Conservation (phyloP, 116 monocot genomes). For the Phalaenopsis hybrid region DNA sequence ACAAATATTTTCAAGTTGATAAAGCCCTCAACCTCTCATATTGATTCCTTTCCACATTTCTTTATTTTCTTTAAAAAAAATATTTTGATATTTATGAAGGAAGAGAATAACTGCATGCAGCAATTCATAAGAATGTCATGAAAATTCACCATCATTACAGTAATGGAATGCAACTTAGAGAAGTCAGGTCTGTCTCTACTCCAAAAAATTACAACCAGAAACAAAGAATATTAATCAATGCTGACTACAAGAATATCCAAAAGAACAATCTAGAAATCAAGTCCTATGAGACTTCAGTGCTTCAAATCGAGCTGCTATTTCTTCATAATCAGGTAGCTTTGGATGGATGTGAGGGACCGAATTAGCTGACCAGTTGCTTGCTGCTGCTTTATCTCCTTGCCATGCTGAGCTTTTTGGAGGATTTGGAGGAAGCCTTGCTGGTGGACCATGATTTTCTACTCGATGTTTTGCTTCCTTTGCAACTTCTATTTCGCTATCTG, state of each 20-base stretch:
- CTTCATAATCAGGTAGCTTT: conserved; percentile 79
- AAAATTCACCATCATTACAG: not conserved
- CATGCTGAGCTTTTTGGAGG: conserved; percentile 10
- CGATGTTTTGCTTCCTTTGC: not conserved
- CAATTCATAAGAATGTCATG: not conserved
- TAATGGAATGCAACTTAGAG: not conserved
- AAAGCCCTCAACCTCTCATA: too few species aligned
- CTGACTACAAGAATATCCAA: not conserved
- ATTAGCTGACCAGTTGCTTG: conserved; percentile 6
- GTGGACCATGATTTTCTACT: conserved; percentile 24
- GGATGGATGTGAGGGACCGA: conserved; percentile 53
- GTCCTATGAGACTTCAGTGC: conserved; percentile 39
- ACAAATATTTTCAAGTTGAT: too few species aligned
- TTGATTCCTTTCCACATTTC: too few species aligned
- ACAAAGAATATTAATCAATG: not conserved
- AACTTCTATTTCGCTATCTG: conserved; percentile 33
- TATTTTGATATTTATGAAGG: not conserved
- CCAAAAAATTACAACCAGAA: not conserved
- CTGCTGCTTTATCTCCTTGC: conserved; percentile 7
- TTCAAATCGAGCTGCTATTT: conserved; percentile 64
- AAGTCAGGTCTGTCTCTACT: not conserved
- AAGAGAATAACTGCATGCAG: not conserved
- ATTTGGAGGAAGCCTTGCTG: conserved; percentile 20
- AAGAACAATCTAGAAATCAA: conserved; percentile 8
- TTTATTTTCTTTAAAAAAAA: too few species aligned